Conservation (phyloP, 257 asterid genomes). For the Przewalskia tangutica region DNA sequence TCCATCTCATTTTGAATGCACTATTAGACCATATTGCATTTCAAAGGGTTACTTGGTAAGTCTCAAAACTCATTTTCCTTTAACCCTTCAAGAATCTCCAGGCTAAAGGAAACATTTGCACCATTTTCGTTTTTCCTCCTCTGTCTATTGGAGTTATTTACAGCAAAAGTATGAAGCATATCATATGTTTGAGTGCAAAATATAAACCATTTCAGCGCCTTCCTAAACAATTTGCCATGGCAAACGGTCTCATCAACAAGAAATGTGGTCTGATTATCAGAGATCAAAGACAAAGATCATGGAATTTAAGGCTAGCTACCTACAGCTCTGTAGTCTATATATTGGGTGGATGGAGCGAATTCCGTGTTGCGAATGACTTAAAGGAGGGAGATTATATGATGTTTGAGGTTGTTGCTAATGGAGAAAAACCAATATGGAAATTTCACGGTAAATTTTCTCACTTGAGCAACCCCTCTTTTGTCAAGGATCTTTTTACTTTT, state of each 20-base stretch:
- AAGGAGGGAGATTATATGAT: not conserved
- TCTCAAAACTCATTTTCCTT: not conserved
- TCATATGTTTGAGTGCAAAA: not conserved
- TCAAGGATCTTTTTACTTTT: not conserved
- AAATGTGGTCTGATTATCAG: not conserved
- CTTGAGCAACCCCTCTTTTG: not conserved
- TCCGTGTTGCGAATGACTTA: not conserved
- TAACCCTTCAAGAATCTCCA: not conserved
- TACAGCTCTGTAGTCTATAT: not conserved
- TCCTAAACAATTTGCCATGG: not conserved
- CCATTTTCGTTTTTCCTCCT: not conserved
- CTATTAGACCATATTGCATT: not conserved
- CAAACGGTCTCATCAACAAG: constrained; percentile 2
- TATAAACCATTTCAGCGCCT: not conserved
- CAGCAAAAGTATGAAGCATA: not conserved
- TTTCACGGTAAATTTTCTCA: not conserved
- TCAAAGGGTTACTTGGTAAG: not conserved
- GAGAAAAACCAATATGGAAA: not conserved
- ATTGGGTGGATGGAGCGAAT: not conserved
- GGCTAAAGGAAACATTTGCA: not conserved
- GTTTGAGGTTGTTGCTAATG: not conserved
- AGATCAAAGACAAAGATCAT: not conserved
- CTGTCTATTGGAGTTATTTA: not conserved
- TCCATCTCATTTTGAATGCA: not conserved
- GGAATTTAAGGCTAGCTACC: not conserved